Evolutionary conservation across 257 asterid species (phyloP), one percentile per base, ranked within the genome.

Genomic region (Ligustrum vulgare): DNA sequence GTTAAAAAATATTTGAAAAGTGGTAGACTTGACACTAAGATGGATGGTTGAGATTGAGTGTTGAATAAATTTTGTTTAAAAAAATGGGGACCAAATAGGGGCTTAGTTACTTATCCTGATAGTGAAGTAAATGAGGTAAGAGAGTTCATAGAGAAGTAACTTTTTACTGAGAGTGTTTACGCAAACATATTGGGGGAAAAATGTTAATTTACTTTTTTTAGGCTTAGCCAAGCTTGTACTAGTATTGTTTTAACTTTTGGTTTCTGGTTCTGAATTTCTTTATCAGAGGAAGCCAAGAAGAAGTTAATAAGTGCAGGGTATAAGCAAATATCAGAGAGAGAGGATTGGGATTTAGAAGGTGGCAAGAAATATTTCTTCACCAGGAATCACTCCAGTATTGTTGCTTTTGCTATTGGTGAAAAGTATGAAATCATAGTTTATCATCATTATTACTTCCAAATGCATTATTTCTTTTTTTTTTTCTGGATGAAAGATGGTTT

Each of bases 331-430:
- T 87, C 85, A 2, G 99, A 95, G 88, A 91, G 85, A 87, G 92
- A 90, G 74, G 97, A 89, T 54, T 95, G 96, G 99, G 78, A 84
- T 84, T 77, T 93, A 71, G 88, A 86, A 79, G 93, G 96, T 86
- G 98, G 98, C 35, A 88, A 87, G 80, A 93, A 93, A 77, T 95
- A 89, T 82, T 92, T 86, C 87, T 93, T 93, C 91, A 91, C 99
- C 75, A 86, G 98, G 84, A 95, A 93, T 73, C 75, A 94, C 85
- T 94, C 98, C 4, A 94, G 96, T 3, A 88, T 94, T 81, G 92
- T 92, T 81, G 98, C 98, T 77, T 94, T 94, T 84, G 98, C 98
- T 67, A 75, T 93, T 71, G 98, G 98, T 73, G 78, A 90, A 85
- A 94, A 88, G 98, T 94, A 88, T 34, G 96, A 36, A 31, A 54